Evolutionary conservation across 2,329 filamentous ascomycete genomes (phyloP), one percentile per base, ranked within the genome.

Genomic region (Chaetomium globosum): DNA sequence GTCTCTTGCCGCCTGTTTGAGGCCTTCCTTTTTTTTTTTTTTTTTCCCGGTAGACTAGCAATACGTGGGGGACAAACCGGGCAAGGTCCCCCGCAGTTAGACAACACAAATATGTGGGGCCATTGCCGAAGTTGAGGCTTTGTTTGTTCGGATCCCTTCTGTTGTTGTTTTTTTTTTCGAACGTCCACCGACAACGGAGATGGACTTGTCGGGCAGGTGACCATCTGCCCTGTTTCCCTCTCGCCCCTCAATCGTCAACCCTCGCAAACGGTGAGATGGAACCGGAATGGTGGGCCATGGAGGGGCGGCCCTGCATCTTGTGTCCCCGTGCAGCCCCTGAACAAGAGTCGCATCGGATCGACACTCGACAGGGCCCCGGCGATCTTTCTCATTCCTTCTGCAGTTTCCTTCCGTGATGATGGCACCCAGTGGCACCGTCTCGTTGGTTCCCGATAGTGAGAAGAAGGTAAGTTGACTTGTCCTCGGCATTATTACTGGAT

Each of bases 281-380:
- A 43, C 30, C 36, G 33, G 28, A 58, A 21, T 23, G 31, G 55
- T 56, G 56, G 60, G 33, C 59, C 62, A 48, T 39, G n/a, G 55
- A 28, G 33, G 30, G 28, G 1, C 26, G 49, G 52, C 48, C 59
- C 59, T 56, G 26, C 43, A 9, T 48, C 46, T 8, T 21, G n/a
- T 13, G 43, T 52, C 58, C 52, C 53, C 59, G 36, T 52, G 56
- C 51, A 48, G 30, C 57, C 61, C 61, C 64, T 63, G 64, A 60
- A 55, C 19, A 64, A 59, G 48, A 61, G 61, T 64, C 30, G 55
- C 66, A 64, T 64, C 33, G 39, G 64, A 68, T 68, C 66, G 61
- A 66, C 66, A 61, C 36, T 63, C 36, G 28, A 51, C 62, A 52
- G 59, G 28, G 39, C 57, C 54, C 51, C 33, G 62, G 33, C 59